phyloP scores from a whole-genome alignment of 2,329 filamentous ascomycete genomes.

The Talaromyces sp. region DNA sequence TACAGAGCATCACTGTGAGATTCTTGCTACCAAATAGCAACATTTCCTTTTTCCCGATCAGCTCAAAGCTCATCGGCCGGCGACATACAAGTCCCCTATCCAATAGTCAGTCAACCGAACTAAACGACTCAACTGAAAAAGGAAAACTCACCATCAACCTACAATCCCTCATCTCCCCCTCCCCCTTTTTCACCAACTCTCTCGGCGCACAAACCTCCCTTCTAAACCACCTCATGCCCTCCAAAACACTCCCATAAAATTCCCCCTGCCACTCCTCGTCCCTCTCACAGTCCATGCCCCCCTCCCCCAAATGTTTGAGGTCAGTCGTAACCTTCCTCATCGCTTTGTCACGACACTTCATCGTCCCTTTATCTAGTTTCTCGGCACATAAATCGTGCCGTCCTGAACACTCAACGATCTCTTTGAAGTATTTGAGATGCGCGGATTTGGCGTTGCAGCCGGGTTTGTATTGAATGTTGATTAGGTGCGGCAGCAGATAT shows the following conservation, averaged over 20 bases:
- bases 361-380: slow-evolving; percentile 13
- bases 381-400: slow-evolving; percentile 8
- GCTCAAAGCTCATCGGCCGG: neutral
- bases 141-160: slow-evolving; percentile 13
- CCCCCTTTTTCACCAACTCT: neutral
- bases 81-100: slow-evolving; percentile 15
- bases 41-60: neutral
- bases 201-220: slow-evolving; percentile 1
- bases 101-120: neutral
- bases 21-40: too few species aligned
- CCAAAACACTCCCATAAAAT: slow-evolving; percentile 11
- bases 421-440: slow-evolving; percentile 8
- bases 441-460: slow-evolving; percentile 5
- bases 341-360: slow-evolving; percentile 12
- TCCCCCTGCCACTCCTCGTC: slow-evolving; percentile 12
- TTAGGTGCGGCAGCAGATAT: slow-evolving; percentile 10
- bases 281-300: slow-evolving; percentile 13
- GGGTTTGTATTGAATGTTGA: slow-evolving; percentile 15
- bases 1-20: too few species aligned
- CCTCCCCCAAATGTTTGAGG: slow-evolving; percentile 14
- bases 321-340: slow-evolving; percentile 11
- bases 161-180: slow-evolving; percentile 12
- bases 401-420: slow-evolving; percentile 10
- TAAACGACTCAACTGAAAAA: neutral
- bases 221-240: slow-evolving; percentile 14